Base-by-base conservation (phyloP, 805 yeast species). In the Grigorovia yakushimaensis region DNA sequence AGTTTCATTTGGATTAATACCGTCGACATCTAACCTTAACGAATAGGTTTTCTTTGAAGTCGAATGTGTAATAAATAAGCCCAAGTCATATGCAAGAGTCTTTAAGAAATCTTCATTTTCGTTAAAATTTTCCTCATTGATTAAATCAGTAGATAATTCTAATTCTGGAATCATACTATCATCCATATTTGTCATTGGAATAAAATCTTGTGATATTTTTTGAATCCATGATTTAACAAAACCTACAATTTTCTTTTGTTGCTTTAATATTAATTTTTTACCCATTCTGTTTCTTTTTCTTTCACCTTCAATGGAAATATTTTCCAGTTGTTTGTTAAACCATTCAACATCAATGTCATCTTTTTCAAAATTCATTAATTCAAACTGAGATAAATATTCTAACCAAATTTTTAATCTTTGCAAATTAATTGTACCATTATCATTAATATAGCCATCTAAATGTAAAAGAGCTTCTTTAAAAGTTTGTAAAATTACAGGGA, bases 401-500 rank as follows among this genome's bases (percentile, higher is more conserved):
- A 93, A 71, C 91, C 96, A 88, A 39, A 78, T 64, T 20, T 77
- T 80, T 45, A 93, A 71, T 54, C 95, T 74, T 49, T 72, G 67
- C 52, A 89, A 72, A 63, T 93, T 83, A 55, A 93, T 88, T 35
- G 74, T 73, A 54, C 98, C 98, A 47, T 75, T 73, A 52, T 85
- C 85, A 57, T 87, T 87, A 50, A 93, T 72, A 58, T 93, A 93
- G 5, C 95, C 96, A 61, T 85, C 95, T 48, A 79, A 68, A 51
- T 75, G 76, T 54, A 76, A 73, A 60, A 93, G 71, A 23, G 89
- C 79, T 58, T 79, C 81, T 64, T 89, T 93, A 70, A 93, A 93
- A 15, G 96, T 83, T 52, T 82, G 87, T 55, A 93, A 73, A 58
- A 93, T 73, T 27, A 88, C 76, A n/a, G 98, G 96, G 70, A 93